Conservation (phyloP, 495 filamentous ascomycete genomes). For the Apiosordaria backusii region DNA sequence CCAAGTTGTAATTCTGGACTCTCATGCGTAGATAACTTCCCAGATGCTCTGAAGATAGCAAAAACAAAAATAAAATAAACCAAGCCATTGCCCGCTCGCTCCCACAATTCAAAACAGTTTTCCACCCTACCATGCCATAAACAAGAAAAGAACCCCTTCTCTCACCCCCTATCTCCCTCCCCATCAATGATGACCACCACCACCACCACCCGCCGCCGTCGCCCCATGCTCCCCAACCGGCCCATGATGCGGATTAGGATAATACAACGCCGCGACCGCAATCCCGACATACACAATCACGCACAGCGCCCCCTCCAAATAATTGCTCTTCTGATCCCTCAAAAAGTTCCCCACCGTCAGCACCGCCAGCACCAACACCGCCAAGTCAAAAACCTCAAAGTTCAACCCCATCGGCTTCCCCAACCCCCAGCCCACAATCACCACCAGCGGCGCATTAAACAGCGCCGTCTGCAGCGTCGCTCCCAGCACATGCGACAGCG, state of each 20-base stretch:
- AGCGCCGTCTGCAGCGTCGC: slow-evolving; percentile 87
- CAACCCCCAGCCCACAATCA: slow-evolving; percentile 83
- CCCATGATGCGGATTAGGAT: slow-evolving; percentile 47
- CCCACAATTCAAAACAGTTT: too few relatives aligned
- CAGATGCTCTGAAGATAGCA: too few relatives aligned
- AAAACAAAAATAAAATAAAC: too few relatives aligned
- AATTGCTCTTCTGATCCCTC: slow-evolving; percentile 75
- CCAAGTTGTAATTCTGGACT: too few relatives aligned
- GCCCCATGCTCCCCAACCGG: not conserved
- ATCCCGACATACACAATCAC: slow-evolving; percentile 66
- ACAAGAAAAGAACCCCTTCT: too few relatives aligned
- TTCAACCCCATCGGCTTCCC: slow-evolving; percentile 68
- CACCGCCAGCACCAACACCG: slow-evolving; percentile 80
- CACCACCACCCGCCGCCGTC: slow-evolving; percentile 5
- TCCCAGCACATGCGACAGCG: slow-evolving; percentile 83
- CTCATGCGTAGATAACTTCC: too few relatives aligned
- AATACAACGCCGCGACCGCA: slow-evolving; percentile 59
- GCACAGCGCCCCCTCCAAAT: slow-evolving; percentile 73
- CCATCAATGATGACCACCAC: slow-evolving; percentile 13
- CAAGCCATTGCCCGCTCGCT: too few relatives aligned
- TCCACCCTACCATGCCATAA: too few relatives aligned
- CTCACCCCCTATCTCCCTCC: not conserved
- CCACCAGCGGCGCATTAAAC: slow-evolving; percentile 78
- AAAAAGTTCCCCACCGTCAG: slow-evolving; percentile 81
- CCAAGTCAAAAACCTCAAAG: slow-evolving; percentile 88